Conservation (phyloP, 805 yeast genomes). For the Candida khao-thaluensis region DNA sequence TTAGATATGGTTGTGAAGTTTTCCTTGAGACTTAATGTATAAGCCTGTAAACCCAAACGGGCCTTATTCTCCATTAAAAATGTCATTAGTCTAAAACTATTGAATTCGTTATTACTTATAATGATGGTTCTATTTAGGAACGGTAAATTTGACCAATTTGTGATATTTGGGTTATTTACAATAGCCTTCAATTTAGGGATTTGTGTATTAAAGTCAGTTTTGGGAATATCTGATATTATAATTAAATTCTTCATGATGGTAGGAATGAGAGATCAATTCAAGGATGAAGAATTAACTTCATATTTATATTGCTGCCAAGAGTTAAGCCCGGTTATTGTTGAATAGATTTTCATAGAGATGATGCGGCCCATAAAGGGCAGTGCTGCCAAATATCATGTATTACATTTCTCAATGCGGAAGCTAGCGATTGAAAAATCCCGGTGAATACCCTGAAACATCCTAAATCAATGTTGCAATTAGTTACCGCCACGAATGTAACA, state of each 20-base stretch:
- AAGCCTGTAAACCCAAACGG: slow-evolving; percentile 9
- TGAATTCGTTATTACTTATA: slow-evolving; percentile 27
- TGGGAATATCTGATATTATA: slow-evolving; percentile 34
- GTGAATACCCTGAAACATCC: too few relatives aligned
- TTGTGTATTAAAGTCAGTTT: slow-evolving; percentile 24
- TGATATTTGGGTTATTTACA: slow-evolving; percentile 31
- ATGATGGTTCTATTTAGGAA: slow-evolving; percentile 35
- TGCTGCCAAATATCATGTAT: slow-evolving; percentile 1
- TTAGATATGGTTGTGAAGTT: slow-evolving; percentile 8
- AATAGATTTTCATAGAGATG: neutral
- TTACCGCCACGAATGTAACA: too few relatives aligned
- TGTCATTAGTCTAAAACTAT: slow-evolving; percentile 23
- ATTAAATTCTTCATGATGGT: slow-evolving; percentile 28
- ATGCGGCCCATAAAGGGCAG: slow-evolving; percentile 2
- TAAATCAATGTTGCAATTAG: too few relatives aligned
- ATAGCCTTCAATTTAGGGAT: slow-evolving; percentile 4
- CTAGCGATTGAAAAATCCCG: too few relatives aligned
- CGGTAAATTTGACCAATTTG: slow-evolving; percentile 38
- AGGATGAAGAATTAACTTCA: neutral
- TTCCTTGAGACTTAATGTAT: slow-evolving; percentile 8
- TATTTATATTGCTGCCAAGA: slow-evolving; percentile 1
- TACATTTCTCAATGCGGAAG: slow-evolving; percentile 4
- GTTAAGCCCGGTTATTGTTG: neutral
- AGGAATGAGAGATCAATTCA: neutral
- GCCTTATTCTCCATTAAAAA: slow-evolving; percentile 18